Conservation (phyloP, 2,329 filamentous ascomycete genomes). For the Colletotrichum phormii region DNA sequence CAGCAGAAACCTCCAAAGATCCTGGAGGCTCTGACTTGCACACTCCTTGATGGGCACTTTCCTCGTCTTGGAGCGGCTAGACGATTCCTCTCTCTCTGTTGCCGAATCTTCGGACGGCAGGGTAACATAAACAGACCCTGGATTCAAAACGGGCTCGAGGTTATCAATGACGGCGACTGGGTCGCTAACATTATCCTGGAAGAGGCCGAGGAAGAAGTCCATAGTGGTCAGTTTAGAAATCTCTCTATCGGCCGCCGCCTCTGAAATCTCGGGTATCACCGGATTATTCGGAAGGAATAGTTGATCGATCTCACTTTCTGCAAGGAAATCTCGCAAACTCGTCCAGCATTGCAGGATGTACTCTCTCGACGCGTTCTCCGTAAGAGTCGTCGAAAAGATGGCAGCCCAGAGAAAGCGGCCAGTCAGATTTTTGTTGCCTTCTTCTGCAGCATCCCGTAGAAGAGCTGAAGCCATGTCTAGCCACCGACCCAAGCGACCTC, state of each 20-base stretch:
- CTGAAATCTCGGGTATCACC: slow-evolving; percentile 88
- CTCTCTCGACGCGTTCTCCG: slow-evolving; percentile 64
- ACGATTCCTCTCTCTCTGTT: slow-evolving; percentile 34
- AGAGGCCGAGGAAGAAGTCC: slow-evolving; percentile 94
- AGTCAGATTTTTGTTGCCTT: slow-evolving; percentile 52
- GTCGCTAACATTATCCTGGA: slow-evolving; percentile 84
- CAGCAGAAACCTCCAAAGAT: slow-evolving; percentile 87
- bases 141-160: slow-evolving; percentile 90
- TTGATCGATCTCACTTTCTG: slow-evolving; percentile 52
- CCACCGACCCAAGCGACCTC: slow-evolving; percentile 63
- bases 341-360: slow-evolving; percentile 70
- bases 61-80: slow-evolving; percentile 33
- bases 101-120: slow-evolving; percentile 36
- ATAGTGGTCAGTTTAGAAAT: slow-evolving; percentile 93
- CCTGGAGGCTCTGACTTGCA: slow-evolving; percentile 70
- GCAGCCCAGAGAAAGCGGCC: slow-evolving; percentile 70
- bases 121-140: slow-evolving; percentile 63
- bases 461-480: slow-evolving; percentile 60
- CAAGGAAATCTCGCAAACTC: slow-evolving; percentile 65
- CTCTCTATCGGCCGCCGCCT: slow-evolving; percentile 86
- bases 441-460: slow-evolving; percentile 50
- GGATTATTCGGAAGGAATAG: slow-evolving; percentile 84
- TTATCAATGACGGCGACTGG: slow-evolving; percentile 89
- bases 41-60: slow-evolving; percentile 60
- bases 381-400: slow-evolving; percentile 64